Conservation (phyloP, 371 early-diverging fungal species). For the Conidiobolus incongruus region DNA sequence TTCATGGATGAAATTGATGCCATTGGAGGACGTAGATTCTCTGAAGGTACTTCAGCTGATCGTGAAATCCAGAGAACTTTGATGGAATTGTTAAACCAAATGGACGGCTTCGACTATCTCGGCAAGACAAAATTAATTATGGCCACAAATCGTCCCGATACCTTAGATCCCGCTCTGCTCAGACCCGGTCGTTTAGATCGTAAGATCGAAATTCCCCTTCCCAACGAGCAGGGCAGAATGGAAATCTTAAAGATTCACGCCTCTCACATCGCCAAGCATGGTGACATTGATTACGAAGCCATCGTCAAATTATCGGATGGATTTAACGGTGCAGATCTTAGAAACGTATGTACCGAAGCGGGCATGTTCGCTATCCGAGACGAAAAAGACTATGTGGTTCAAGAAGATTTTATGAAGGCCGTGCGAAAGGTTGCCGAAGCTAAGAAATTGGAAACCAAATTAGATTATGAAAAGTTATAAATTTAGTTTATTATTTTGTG, state of each 20-base stretch:
- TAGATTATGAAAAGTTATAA: slow-evolving; percentile 93
- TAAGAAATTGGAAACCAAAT: slow-evolving; percentile 96
- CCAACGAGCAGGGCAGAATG: slow-evolving; percentile 65
- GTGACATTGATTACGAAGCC: slow-evolving; percentile 95
- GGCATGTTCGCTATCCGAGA: slow-evolving; percentile 99
- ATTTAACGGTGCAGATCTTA: slow-evolving; percentile 98
- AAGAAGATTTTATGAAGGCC: slow-evolving; percentile 99
- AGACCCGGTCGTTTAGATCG: slow-evolving; percentile 97
- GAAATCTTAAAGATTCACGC: slow-evolving; percentile 98
- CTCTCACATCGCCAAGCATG: slow-evolving; percentile 77
- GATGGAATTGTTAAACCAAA: slow-evolving; percentile 98
- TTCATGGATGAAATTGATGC: slow-evolving; percentile 99
- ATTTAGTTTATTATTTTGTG: too few species aligned
- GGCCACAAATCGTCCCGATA: slow-evolving; percentile 99
- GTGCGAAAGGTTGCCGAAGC: slow-evolving; percentile 96
- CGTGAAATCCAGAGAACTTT: slow-evolving; percentile 99
- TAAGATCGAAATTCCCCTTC: slow-evolving; percentile 97
- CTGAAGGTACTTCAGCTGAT: slow-evolving; percentile 98
- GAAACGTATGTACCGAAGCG: slow-evolving; percentile 99
- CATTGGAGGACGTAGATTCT: slow-evolving; percentile 97
- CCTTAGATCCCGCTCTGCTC: slow-evolving; percentile 95
- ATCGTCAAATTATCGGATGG: slow-evolving; percentile 96
- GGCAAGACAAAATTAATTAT: slow-evolving; percentile 98
- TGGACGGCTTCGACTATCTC: slow-evolving; percentile 98
- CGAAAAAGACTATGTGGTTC: slow-evolving; percentile 92